These are phyloP conservation scores for Prunella vulgaris DNA, from an alignment of 257 asterid genomes.

Conservation along the genomic window DNA sequence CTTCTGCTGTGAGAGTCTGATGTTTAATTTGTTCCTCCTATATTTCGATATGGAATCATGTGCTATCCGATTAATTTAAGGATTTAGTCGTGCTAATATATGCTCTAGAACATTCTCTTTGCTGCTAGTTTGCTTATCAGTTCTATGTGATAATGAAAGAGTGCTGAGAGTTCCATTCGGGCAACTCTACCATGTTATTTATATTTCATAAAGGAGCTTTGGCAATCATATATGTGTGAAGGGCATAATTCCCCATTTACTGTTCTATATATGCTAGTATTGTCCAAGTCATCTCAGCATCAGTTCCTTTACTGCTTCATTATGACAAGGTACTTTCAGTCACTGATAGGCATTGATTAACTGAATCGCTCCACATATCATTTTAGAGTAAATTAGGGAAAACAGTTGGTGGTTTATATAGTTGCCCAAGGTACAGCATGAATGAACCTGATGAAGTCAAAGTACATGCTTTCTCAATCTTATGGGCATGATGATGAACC, in stretches of 20 bases:
- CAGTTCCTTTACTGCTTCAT: background rate
- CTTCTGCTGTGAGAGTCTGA: conserved; percentile 7
- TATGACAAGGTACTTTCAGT: conserved; percentile 4
- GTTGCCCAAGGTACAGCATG: background rate
- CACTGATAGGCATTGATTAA: background rate
- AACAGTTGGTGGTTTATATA: background rate
- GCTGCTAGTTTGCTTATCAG: conserved; percentile 15
- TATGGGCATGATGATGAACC: conserved; percentile 1
- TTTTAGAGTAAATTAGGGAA: background rate
- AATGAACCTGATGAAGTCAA: conserved; percentile 5
- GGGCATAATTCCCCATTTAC: background rate
- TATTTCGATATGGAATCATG: background rate
- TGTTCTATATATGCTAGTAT: conserved; percentile 11
- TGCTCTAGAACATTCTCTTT: conserved; percentile 4
- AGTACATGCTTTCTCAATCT: background rate
- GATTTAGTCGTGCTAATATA: background rate
- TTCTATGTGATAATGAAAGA: conserved; percentile 1
- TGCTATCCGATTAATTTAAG: conserved; percentile 4
- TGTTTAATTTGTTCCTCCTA: background rate
- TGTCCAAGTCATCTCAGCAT: conserved; percentile 1
- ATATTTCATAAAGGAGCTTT: background rate
- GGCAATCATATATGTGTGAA: background rate
- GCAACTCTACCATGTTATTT: conserved; percentile 2
- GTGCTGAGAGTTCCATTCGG: conserved; percentile 4
- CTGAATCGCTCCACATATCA: background rate